Conservation (phyloP, 108 stramenopile species). For the Nannochloropsis gaditana region DNA sequence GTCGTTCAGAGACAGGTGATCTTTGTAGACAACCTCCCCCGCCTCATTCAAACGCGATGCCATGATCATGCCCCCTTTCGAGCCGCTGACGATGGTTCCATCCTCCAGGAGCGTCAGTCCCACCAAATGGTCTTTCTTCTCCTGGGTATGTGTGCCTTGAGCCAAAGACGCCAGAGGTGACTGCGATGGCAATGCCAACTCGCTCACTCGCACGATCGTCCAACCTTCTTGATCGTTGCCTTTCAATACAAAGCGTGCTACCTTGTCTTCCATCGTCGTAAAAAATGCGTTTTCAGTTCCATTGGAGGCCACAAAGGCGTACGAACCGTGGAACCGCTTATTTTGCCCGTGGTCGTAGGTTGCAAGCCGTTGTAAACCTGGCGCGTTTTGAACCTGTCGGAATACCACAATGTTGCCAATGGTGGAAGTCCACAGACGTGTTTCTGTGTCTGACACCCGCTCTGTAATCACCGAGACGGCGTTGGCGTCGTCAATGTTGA, state of each 20-base stretch:
- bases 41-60: background rate
- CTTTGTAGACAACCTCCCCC: background rate
- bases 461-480: background rate
- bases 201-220: background rate
- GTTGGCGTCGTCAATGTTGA: background rate
- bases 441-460: slow-evolving; percentile 7
- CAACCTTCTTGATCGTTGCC: background rate
- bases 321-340: background rate
- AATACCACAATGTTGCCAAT: background rate
- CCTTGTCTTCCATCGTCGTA: slow-evolving; percentile 17
- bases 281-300: background rate
- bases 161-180: background rate
- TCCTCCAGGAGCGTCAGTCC: background rate
- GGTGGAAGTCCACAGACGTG: background rate
- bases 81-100: background rate
- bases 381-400: background rate
- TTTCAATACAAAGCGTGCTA: background rate
- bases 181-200: background rate
- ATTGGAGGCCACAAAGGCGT: slow-evolving; percentile 12
- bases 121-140: background rate
- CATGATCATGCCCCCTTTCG: background rate
- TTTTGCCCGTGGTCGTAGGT: background rate
- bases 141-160: background rate
- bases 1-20: background rate
- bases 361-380: background rate